These are phyloP conservation scores for Globisporangium rhizosaccharum DNA, from an alignment of 352 stramenopile species.

Conservation along the genomic window DNA sequence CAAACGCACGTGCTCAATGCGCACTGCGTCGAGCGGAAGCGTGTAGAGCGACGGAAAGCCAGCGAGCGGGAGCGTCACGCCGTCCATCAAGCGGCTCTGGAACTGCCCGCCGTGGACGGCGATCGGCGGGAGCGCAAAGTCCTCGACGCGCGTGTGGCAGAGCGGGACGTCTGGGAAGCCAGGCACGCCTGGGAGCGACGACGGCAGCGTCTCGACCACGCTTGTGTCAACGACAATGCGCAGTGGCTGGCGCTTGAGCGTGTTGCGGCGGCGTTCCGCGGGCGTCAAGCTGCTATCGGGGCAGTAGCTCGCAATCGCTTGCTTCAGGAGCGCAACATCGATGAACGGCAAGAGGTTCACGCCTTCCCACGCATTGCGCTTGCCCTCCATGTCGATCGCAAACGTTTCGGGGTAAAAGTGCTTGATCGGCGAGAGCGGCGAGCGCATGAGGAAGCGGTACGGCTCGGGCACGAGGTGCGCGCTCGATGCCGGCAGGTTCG, in stretches of 20 bases:
- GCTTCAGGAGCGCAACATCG: conserved; percentile 88
- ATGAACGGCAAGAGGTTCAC: conserved; percentile 99
- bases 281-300: conserved; percentile 87
- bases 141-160: conserved; percentile 60
- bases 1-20: conserved; percentile 69
- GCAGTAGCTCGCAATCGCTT: conserved; percentile 91
- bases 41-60: conserved; percentile 78
- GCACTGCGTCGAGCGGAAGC: conserved; percentile 40
- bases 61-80: conserved; percentile 63
- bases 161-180: conserved; percentile 60
- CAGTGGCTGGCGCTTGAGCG: conserved; percentile 48
- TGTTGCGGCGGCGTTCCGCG: conserved; percentile 90
- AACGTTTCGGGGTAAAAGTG: conserved; percentile 91
- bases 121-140: conserved; percentile 51
- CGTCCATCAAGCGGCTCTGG: conserved; percentile 66
- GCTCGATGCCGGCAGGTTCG: conserved; percentile 93
- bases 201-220: conserved; percentile 60
- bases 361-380: conserved; percentile 97
- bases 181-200: conserved; percentile 49
- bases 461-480: conserved; percentile 93
- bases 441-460: conserved; percentile 94
- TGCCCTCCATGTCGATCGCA: conserved; percentile 84
- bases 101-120: conserved; percentile 44
- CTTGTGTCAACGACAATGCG: conserved; percentile 86
- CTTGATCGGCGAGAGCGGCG: conserved; percentile 93